Evolutionary conservation across 2,329 filamentous ascomycete genomes (phyloP), one percentile per base, ranked within the genome.

Genomic region (Sphaerulina musiva): DNA sequence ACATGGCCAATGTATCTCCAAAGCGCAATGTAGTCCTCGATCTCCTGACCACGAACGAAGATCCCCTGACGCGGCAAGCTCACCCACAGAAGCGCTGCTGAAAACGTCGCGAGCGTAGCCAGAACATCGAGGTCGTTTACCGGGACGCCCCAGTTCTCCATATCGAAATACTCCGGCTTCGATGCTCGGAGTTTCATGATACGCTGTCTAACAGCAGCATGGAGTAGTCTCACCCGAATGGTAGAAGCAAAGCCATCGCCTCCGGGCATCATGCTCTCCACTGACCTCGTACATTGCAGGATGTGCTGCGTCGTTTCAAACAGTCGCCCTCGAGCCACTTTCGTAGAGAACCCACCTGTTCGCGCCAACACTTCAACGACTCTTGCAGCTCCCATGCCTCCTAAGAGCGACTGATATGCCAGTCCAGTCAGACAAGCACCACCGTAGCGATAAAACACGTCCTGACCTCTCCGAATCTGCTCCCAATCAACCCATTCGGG

Each of bases 91-190:
- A 89, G 69, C 0, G 80, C 79, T 0, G 82, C 76, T 0, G 82
- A 87, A 69, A 92, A 92, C 1, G 81, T 82, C 36, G 76, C 76
- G 56, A 91, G 84, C 1, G 87, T 91, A 9, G 76, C 85, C 34
- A 90, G 81, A 54, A 78, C 81, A 68, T 92, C 86, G 1, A 92
- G 77, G 62, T 91, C 85, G 62, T 86, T 91, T 66, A 91, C 83
- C 4, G 86, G 86, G 2, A 85, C 73, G 2, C 86, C 85, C 65
- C 74, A 79, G 38, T 76, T 70, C 14, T 76, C 69, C 0, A 81
- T 68, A 58, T 82, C 75, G 69, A 83, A 89, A 69, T 89, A 89
- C 2, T 73, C 74, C 0, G 83, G 81, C 14, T 74, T 72, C 38
- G 76, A 68, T n/a, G 73, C 66, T 11, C 78, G 77, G 6, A 89